These are phyloP conservation scores for Volvox carteri DNA, from an alignment of 163 green algal species.

Conservation along the genomic window DNA sequence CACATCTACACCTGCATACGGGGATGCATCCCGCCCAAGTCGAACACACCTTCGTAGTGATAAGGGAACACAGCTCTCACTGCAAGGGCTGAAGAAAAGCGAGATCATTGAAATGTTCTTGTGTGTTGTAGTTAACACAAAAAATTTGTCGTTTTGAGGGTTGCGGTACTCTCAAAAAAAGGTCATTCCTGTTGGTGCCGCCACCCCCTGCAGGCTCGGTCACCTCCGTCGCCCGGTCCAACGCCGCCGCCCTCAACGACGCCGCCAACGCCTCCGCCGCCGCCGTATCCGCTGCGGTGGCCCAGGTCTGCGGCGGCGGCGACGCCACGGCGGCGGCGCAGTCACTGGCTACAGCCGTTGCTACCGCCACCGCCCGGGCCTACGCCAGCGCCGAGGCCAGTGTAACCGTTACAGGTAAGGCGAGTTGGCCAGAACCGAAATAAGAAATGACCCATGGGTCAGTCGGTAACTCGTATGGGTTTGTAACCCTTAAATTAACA, in stretches of 20 bases:
- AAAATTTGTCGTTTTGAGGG: not conserved
- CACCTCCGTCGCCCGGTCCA: conserved; percentile 35
- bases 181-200: not conserved
- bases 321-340: conserved; percentile 12
- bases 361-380: conserved; percentile 47
- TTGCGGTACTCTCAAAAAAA: not conserved
- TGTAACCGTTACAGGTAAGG: conserved; percentile 41
- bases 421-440: not conserved
- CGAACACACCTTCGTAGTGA: not conserved
- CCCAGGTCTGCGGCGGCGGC: conserved; percentile 55
- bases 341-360: conserved; percentile 43
- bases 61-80: not conserved
- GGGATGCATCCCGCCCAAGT: not conserved
- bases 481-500: too few species aligned
- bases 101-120: too few species aligned
- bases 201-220: conserved; percentile 33
- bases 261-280: conserved; percentile 30
- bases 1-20: not conserved
- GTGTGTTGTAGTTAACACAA: not conserved
- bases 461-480: too few species aligned
- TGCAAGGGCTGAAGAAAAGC: too few species aligned
- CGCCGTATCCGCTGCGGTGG: conserved; percentile 39
- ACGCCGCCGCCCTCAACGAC: conserved; percentile 8
- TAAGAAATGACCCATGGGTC: not conserved
- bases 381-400: conserved; percentile 19